These are phyloP conservation scores for Crassisporium funariophilum DNA, from an alignment of 768 basidiomycete species.

Conservation along the genomic window DNA sequence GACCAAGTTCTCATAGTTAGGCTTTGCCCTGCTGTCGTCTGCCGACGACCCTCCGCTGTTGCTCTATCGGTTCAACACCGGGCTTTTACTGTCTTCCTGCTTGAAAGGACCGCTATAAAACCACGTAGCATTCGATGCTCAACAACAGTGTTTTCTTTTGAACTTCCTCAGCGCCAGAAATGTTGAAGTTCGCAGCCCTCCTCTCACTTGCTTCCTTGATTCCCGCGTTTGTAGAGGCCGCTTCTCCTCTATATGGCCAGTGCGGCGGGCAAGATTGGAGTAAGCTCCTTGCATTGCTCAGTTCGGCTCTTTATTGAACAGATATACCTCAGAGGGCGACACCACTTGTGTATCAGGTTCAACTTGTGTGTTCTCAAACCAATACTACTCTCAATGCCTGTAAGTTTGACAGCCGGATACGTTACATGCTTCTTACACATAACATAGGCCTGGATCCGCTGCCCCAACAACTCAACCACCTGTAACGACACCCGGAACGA, in stretches of 20 bases:
- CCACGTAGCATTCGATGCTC: neutral
- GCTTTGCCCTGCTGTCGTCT: slow-evolving; percentile 6
- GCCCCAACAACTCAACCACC: slow-evolving; percentile 20
- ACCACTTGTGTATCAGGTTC: slow-evolving; percentile 43
- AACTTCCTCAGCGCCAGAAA: slow-evolving; percentile 23
- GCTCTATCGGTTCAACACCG: slow-evolving; percentile 37
- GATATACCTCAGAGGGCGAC: slow-evolving; percentile 32
- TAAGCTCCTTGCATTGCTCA: slow-evolving; percentile 28
- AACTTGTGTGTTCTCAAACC: slow-evolving; percentile 34
- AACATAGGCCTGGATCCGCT: slow-evolving; percentile 20
- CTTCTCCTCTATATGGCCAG: slow-evolving; percentile 47
- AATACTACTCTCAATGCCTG: slow-evolving; percentile 46
- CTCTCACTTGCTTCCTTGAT: slow-evolving; percentile 43
- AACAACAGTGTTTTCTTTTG: slow-evolving; percentile 12
- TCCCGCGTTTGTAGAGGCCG: slow-evolving; percentile 46
- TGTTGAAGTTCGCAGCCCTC: slow-evolving; percentile 51
- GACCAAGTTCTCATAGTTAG: slow-evolving; percentile 19
- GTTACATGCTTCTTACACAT: neutral
- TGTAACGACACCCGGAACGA: slow-evolving; percentile 20
- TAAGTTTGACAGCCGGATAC: slow-evolving; percentile 18
- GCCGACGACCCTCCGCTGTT: slow-evolving; percentile 31
- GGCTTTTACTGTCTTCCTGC: slow-evolving; percentile 26
- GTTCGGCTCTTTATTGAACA: slow-evolving; percentile 22
- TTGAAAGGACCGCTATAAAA: slow-evolving; percentile 23
- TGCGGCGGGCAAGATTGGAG: slow-evolving; percentile 57